Conservation (phyloP, 768 basidiomycete genomes). For the Saitozyma podzolica region DNA sequence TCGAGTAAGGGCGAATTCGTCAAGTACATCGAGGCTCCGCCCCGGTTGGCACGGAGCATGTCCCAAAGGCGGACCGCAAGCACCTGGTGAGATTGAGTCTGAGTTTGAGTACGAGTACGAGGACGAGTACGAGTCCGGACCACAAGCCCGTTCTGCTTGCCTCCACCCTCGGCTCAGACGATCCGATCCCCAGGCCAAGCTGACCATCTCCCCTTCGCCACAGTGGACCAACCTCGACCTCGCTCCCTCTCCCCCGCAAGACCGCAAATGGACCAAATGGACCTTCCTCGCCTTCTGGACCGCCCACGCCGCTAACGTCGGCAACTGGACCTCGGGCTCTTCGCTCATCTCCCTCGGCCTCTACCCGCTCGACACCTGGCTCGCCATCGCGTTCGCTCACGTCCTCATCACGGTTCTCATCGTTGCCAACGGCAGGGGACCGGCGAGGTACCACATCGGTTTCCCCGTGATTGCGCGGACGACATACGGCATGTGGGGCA, state of each 20-base stretch:
- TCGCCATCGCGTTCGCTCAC: constrained; percentile 18
- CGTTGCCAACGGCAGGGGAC: constrained; percentile 67
- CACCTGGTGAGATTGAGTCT: constrained; percentile 11
- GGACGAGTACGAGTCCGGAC: too few species aligned
- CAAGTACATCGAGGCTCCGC: constrained; percentile 23
- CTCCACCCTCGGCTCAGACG: not conserved
- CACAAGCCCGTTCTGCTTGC: constrained; percentile 6
- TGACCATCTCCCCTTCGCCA: constrained; percentile 4
- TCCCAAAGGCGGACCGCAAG: too few species aligned
- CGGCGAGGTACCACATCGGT: constrained; percentile 71
- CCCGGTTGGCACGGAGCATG: too few species aligned
- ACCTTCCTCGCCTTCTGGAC: constrained; percentile 35
- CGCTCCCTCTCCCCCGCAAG: constrained; percentile 23
- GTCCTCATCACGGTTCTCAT: constrained; percentile 21
- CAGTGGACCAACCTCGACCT: constrained; percentile 41
- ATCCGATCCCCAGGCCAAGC: not conserved
- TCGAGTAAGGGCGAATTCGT: constrained; percentile 23
- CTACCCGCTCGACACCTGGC: constrained; percentile 20
- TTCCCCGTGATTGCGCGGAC: constrained; percentile 56
- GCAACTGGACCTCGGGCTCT: constrained; percentile 25
- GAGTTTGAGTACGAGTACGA: too few species aligned
- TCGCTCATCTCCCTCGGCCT: constrained; percentile 29
- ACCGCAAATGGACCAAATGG: constrained; percentile 29
- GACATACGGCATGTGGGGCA: constrained; percentile 73
- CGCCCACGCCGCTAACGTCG: constrained; percentile 17